These are phyloP conservation scores for Cladosporium sp. DNA, from an alignment of 2,329 filamentous ascomycete genomes.

Conservation along the genomic window DNA sequence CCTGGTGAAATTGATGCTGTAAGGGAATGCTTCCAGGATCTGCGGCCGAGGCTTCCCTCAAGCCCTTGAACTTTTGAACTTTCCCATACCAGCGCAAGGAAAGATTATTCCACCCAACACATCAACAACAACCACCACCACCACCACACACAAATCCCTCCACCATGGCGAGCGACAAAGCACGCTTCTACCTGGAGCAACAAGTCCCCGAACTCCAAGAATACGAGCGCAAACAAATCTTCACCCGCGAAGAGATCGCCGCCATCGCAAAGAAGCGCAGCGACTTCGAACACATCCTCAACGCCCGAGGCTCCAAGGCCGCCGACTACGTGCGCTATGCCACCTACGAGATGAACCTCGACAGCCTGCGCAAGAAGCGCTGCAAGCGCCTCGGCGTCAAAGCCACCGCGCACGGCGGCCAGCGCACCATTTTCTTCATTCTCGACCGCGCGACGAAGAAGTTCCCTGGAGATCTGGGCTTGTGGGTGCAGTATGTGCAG, in stretches of 20 bases:
- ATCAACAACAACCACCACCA: neutral
- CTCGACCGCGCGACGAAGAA: conserved; percentile 83
- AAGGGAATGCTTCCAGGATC: neutral
- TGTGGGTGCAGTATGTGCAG: conserved; percentile 90
- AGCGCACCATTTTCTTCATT: conserved; percentile 83
- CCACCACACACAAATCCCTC: neutral
- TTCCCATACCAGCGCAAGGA: neutral
- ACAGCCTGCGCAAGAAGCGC: conserved; percentile 77
- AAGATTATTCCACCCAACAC: neutral
- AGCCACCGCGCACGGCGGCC: conserved; percentile 65
- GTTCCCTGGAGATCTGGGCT: conserved; percentile 74
- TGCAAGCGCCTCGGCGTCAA: conserved; percentile 78
- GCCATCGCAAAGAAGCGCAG: conserved; percentile 87
- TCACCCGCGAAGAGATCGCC: conserved; percentile 84
- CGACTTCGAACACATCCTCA: conserved; percentile 88
- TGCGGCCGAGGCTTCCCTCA: conserved; percentile 8
- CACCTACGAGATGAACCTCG: conserved; percentile 66
- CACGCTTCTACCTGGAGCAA: conserved; percentile 90
- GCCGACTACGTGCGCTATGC: conserved; percentile 83
- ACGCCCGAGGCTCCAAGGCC: conserved; percentile 74
- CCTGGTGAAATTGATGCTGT: neutral
- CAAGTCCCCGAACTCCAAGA: conserved; percentile 89
- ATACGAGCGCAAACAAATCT: conserved; percentile 88
- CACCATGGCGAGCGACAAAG: conserved; percentile 74
- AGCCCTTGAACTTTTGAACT: conserved; percentile 14